These are phyloP conservation scores for Clavulina sp. DNA, from an alignment of 768 basidiomycete species.

Conservation along the genomic window DNA sequence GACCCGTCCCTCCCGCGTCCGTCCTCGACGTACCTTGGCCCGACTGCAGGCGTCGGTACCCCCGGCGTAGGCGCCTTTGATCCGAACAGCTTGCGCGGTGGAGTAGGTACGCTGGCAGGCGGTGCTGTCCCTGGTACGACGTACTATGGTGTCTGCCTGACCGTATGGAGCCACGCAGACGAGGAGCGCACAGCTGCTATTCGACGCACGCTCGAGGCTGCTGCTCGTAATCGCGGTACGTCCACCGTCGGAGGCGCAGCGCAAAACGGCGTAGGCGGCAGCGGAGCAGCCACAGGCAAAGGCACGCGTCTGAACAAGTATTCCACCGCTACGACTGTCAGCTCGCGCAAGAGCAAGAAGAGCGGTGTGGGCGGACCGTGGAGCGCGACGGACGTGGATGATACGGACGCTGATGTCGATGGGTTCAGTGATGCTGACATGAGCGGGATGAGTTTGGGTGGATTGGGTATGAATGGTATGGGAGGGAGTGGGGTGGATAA, in stretches of 20 bases:
- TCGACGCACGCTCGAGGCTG: slow-evolving; percentile 62
- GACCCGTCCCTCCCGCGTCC: slow-evolving; percentile 53
- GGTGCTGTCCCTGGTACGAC: slow-evolving; percentile 32
- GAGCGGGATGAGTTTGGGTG: slow-evolving; percentile 51
- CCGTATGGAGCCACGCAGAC: slow-evolving; percentile 93
- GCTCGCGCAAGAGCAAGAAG: background rate
- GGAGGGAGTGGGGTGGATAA: slow-evolving; percentile 40
- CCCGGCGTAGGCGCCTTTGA: slow-evolving; percentile 8
- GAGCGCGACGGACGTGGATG: slow-evolving; percentile 34
- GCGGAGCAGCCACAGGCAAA: slow-evolving; percentile 2
- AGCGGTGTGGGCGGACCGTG: slow-evolving; percentile 44
- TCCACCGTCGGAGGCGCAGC: background rate
- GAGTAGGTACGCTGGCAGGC: background rate
- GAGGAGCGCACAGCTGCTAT: slow-evolving; percentile 72
- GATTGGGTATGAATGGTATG: slow-evolving; percentile 42
- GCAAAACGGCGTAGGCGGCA: background rate
- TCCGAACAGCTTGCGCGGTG: slow-evolving; percentile 5
- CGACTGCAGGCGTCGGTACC: slow-evolving; percentile 32
- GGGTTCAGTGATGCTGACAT: slow-evolving; percentile 70
- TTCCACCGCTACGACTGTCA: slow-evolving; percentile 4
- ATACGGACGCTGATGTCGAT: slow-evolving; percentile 33
- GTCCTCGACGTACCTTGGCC: slow-evolving; percentile 64
- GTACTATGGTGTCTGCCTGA: slow-evolving; percentile 83
- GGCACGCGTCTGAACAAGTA: slow-evolving; percentile 2
- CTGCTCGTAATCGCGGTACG: slow-evolving; percentile 3